Base-by-base conservation (phyloP, 148 eudicot genomes). In the Silene conica region DNA sequence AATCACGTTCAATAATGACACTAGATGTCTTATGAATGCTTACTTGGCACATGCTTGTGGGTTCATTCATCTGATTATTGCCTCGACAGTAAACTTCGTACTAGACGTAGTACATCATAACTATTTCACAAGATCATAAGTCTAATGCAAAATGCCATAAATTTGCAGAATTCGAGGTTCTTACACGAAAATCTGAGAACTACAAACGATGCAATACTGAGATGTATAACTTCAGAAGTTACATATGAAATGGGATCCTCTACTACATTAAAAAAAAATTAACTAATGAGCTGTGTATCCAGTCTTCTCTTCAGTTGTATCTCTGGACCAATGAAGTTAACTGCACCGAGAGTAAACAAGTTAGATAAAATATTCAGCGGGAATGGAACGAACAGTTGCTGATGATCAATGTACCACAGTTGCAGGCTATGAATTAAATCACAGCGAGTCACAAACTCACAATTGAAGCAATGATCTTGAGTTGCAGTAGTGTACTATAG, bases 311-410 rank as follows among this genome's bases (percentile, higher is more conserved):
- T 50, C 72, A 65, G 46, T 14, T 22, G 26, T 48, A 15, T n/a
- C 66, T 63, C 71, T 69, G 60, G 21, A 43, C 54, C 34, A 28
- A 12, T 18, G 46, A 70, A 54, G 41, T 14, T 11, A 45, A 71
- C 79, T 75, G 82, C 82, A 75, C 18, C 31, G 45, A 65, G 18
- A 16, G 21, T n/a, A 20, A 67, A 28, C 4, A 22, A 14, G 20
- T 70, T 38, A 19, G 5, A n/a, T 0, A 52, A 13, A 48, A 67
- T 56, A 22, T 19, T 31, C 1, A 69, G 12, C 23, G 25, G 38
- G 25, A 41, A 62, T 45, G 45, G 14, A 61, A 9, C 38, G 41
- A 68, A 11, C 55, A 50, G 0, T 11, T 7, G 16, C 18, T 4
- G 55, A 50, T 48, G 13, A 48, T 0, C 3, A 48, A 10, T 48